Conservation (phyloP, 495 filamentous ascomycete species). For the Pyronema omphalodes region DNA sequence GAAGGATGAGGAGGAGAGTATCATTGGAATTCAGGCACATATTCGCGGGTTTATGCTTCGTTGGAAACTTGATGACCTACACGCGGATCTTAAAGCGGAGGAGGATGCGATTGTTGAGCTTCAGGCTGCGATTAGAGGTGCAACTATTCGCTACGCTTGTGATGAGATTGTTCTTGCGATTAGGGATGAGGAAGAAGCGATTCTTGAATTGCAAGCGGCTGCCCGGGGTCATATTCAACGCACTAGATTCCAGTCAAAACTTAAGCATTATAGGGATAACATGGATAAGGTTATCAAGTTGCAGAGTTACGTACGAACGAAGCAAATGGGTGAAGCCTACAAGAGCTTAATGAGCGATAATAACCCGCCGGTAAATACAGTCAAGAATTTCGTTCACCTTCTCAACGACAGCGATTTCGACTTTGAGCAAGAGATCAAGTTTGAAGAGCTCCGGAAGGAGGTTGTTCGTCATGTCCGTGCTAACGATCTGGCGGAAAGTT, state of each 20-base stretch:
- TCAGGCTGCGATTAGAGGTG: conserved; percentile 59
- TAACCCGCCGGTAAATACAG: conserved; percentile 86
- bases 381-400: conserved; percentile 94
- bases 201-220: conserved; percentile 57
- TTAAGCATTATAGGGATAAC: conserved; percentile 76
- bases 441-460: conserved; percentile 76
- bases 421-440: conserved; percentile 96
- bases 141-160: conserved; percentile 54
- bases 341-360: conserved; percentile 69
- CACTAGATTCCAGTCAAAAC: conserved; percentile 59
- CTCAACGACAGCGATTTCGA: conserved; percentile 97
- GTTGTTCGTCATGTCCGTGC: conserved; percentile 94
- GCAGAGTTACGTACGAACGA: conserved; percentile 84
- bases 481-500: conserved; percentile 92
- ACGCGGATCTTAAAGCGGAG: conserved; percentile 40
- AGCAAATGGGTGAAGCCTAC: conserved; percentile 92
- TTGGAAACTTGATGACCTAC: conserved; percentile 31
- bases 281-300: conserved; percentile 99
- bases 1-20: conserved; percentile 34
- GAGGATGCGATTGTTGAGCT: conserved; percentile 41
- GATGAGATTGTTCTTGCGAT: conserved; percentile 53
- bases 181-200: conserved; percentile 57
- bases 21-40: conserved; percentile 51
- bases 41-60: conserved; percentile 45
- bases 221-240: conserved; percentile 59